A percentile compares a stretch with the other conserved stretches of the same genome.
Conservation (phyloP, 208 protist species). For the Leishmania tarentolae region DNA sequence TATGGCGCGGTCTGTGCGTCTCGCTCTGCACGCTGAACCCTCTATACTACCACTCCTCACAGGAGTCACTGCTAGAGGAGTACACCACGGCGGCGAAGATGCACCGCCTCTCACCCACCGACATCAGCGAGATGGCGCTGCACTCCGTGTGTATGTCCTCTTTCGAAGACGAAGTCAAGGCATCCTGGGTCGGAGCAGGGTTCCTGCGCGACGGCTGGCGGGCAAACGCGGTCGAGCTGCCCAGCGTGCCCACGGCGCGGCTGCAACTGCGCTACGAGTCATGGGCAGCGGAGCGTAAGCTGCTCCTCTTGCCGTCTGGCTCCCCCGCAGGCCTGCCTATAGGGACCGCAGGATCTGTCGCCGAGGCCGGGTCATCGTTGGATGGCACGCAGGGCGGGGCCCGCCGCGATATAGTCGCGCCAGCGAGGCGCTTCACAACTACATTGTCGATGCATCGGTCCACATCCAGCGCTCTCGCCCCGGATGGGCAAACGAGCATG, state of each 20-base stretch:
- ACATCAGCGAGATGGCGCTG: slow-evolving; percentile 86
- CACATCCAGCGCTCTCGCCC: background rate
- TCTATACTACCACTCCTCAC: slow-evolving; percentile 95
- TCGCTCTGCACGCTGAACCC: slow-evolving; percentile 94
- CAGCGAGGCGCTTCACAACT: background rate
- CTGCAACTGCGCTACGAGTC: slow-evolving; percentile 72
- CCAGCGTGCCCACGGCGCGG: slow-evolving; percentile 67
- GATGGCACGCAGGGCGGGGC: background rate
- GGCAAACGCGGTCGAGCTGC: slow-evolving; percentile 66
- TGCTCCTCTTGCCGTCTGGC: slow-evolving; percentile 21
- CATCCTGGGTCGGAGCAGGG: slow-evolving; percentile 69
- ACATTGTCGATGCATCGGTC: background rate
- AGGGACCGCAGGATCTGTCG: slow-evolving; percentile 2
- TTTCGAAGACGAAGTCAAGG: slow-evolving; percentile 63
- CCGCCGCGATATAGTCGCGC: background rate
- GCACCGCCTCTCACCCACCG: slow-evolving; percentile 71
- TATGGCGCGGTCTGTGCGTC: slow-evolving; percentile 95
- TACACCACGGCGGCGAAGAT: slow-evolving; percentile 74
- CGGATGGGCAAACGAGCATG: background rate
- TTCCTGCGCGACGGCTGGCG: slow-evolving; percentile 59
- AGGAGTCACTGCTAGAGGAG: slow-evolving; percentile 85
- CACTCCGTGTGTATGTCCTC: slow-evolving; percentile 86
- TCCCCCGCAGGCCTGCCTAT: background rate
- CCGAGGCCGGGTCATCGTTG: background rate
- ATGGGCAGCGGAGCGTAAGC: slow-evolving; percentile 64